These are phyloP conservation scores for Aspergillus sp. DNA, from an alignment of 2,329 filamentous ascomycete species.

Conservation along the genomic window DNA sequence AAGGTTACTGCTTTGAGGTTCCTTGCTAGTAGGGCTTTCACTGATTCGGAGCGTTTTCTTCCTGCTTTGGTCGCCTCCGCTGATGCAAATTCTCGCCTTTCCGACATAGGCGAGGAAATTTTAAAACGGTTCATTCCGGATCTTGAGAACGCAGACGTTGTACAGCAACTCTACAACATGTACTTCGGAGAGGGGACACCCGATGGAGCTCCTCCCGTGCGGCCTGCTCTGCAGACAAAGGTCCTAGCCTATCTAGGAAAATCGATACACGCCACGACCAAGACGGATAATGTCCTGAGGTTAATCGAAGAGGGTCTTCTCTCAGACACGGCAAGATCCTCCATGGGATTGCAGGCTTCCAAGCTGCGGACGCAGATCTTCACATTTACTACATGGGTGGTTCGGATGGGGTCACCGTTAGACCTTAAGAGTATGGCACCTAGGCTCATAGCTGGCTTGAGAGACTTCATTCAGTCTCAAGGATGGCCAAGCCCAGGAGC, in stretches of 20 bases:
- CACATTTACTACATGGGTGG: constrained; percentile 81
- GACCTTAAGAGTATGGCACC: constrained; percentile 65
- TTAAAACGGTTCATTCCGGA: constrained; percentile 71
- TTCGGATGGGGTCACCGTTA: constrained; percentile 64
- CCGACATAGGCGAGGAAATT: constrained; percentile 82
- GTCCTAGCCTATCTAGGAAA: constrained; percentile 74
- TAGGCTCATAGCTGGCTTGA: constrained; percentile 65
- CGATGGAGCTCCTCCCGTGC: constrained; percentile 47
- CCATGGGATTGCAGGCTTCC: constrained; percentile 67
- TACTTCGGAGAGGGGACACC: constrained; percentile 62
- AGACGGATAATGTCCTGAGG: constrained; percentile 64
- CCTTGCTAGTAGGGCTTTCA: constrained; percentile 81
- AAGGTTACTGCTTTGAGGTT: constrained; percentile 69
- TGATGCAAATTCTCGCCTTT: constrained; percentile 75
- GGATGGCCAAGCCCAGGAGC: constrained; percentile 71
- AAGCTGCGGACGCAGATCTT: constrained; percentile 83
- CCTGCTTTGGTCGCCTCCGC: constrained; percentile 80
- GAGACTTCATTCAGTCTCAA: constrained; percentile 71
- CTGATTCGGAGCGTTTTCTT: constrained; percentile 76
- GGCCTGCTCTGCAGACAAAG: constrained; percentile 71
- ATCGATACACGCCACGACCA: constrained; percentile 69
- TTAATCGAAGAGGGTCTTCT: constrained; percentile 67
- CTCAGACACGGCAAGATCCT: constrained; percentile 39
- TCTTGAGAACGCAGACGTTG: constrained; percentile 64
- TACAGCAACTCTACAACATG: constrained; percentile 66